A percentile compares a stretch with the other conserved stretches of the same genome.
These are phyloP conservation scores for Diaporthe citrichinensis DNA, from an alignment of 2,329 filamentous ascomycete species.

Conservation along the genomic window DNA sequence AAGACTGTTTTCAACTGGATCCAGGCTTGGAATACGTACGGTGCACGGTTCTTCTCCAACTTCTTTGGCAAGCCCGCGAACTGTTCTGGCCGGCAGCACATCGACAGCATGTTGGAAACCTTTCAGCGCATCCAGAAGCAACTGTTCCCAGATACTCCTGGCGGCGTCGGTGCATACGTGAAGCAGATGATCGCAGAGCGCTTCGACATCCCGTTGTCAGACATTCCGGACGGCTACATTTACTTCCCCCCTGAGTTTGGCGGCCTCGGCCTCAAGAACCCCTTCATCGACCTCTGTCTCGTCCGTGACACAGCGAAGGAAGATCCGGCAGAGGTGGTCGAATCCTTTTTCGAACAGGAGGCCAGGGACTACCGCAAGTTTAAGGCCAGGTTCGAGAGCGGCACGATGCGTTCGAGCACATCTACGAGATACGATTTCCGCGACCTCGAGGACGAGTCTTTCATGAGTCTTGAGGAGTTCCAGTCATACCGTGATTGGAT, in stretches of 20 bases:
- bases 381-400: slow-evolving; percentile 51
- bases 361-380: slow-evolving; percentile 50
- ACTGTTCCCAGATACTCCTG: slow-evolving; percentile 57
- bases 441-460: slow-evolving; percentile 46
- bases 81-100: slow-evolving; percentile 68
- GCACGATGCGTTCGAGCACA: background rate
- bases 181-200: slow-evolving; percentile 62
- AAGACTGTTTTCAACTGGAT: slow-evolving; percentile 70
- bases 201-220: slow-evolving; percentile 57
- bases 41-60: slow-evolving; percentile 68
- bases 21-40: slow-evolving; percentile 72
- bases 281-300: slow-evolving; percentile 48
- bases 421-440: slow-evolving; percentile 32
- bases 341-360: slow-evolving; percentile 51
- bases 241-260: slow-evolving; percentile 57
- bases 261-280: slow-evolving; percentile 57
- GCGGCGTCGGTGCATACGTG: slow-evolving; percentile 56
- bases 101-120: slow-evolving; percentile 67
- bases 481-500: slow-evolving; percentile 52
- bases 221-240: slow-evolving; percentile 57
- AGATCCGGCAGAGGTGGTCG: slow-evolving; percentile 46
- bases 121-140: slow-evolving; percentile 65
- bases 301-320: slow-evolving; percentile 46
- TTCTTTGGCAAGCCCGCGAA: slow-evolving; percentile 70
- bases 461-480: slow-evolving; percentile 58